Percentiles rank a stretch among this genome's conserved stretches.
These are phyloP conservation scores for Fraxinus greggii DNA, from an alignment of 305 asterid species.

Conservation along the genomic window DNA sequence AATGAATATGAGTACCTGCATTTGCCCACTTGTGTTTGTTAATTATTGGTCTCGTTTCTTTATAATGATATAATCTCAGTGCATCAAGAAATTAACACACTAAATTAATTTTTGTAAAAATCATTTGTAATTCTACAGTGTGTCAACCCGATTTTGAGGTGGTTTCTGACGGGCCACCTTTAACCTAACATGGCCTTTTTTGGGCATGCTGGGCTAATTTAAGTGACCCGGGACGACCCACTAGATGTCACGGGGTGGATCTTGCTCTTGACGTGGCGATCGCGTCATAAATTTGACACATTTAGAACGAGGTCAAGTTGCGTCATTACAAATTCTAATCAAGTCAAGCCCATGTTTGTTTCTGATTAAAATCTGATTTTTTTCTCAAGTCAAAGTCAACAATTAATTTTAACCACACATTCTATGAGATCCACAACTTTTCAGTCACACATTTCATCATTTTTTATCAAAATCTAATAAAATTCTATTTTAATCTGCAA, in stretches of 20 bases:
- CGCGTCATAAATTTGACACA: not conserved
- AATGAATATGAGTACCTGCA: slow-evolving; percentile 84
- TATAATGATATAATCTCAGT: not conserved
- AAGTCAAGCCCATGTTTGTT: too few species aligned
- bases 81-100: not conserved
- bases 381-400: too few species aligned
- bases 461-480: too few species aligned
- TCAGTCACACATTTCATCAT: too few species aligned
- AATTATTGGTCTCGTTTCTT: not conserved
- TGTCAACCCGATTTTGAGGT: not conserved
- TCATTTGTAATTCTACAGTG: not conserved
- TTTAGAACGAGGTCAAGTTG: not conserved
- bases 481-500: too few species aligned
- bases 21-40: slow-evolving; percentile 17
- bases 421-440: too few species aligned
- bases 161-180: not conserved
- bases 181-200: not conserved
- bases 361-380: too few species aligned
- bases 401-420: too few species aligned
- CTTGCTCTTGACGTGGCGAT: not conserved
- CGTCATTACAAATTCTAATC: not conserved
- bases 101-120: not conserved
- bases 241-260: not conserved
- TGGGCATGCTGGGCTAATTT: not conserved
- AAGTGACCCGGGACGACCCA: not conserved